Evolutionary conservation across 2,329 filamentous ascomycete species (phyloP), one percentile per base, ranked within the genome.

Genomic region (Clarireedia sp.): DNA sequence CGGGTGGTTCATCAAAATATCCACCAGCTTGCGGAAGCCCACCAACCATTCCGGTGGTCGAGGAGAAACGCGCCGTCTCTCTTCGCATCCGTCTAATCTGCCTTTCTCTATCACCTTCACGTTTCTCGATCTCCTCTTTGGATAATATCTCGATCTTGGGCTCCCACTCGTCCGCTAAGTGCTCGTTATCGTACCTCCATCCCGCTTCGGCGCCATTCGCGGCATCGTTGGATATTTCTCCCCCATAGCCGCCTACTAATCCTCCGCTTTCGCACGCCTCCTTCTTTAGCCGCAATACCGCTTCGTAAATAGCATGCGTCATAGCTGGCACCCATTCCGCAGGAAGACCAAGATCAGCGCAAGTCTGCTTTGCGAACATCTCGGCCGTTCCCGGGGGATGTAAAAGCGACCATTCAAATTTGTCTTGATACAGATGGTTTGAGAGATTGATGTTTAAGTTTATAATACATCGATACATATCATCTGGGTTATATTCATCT

Each of bases 61-160:
- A 92, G 56, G 89, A 94, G 70, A 97, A 96, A 24, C 90, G 81
- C 1, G 92, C 92, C 9, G 92, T 97, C 71, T 99, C 94, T 68
- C 94, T 80, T 55, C 94, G 81, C 60, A 96, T 74, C 57, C 94
- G 80, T 57, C 94, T 80, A 40, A 96, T 87, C 71, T 97, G 90
- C 54, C 94, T 79, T 71, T 99, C 94, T 43, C 94, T 82, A 68
- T 99, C 94, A 51, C 90, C 90, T 71, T 99, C 94, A 26, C 94
- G 83, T 74, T 95, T 95, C 72, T 99, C 94, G 53, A 99, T 97
- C 68, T 99, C 94, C 65, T 99, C 94, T 64, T 96, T 95, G 40
- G 86, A 91, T 2, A 99, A 74, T 0, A 80, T 77, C 69, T 92
- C 89, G 8, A 94, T 78, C 73, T 88, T 89, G 6, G 89, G 87